Evolutionary conservation across 1,139 yeast species (phyloP), one percentile per base, ranked within the genome.

Genomic region (Yarrowia galli): DNA sequence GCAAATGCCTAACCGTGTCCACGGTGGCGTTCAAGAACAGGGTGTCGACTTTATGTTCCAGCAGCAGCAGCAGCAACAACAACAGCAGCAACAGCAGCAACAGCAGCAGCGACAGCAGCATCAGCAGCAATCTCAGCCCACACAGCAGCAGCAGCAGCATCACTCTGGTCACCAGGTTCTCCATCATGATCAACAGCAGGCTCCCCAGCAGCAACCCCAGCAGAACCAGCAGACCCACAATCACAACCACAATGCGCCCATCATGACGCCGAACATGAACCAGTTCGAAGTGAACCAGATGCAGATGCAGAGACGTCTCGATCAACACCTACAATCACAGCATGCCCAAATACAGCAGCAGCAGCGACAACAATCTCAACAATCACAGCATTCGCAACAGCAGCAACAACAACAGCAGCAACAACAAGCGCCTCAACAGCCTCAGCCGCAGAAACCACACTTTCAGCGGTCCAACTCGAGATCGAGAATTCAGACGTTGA

Each of bases 41-140:
- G 36, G 35, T 25, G 63, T 56, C 28, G 67, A 49, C 15, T 64
- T 42, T n/a, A 64, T 64, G 38, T 68, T 69, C 20, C 69, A 71
- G 25, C 67, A 71, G 36, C 72, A 72, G 38, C 75, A 71, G 32
- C 69, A 66, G 16, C 68, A 28, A 45, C 68, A 32, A 67, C 68
- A 45, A 28, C 42, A 68, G 20, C 45, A 18, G 18, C 56, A 25
- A 1, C 51, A 46, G 20, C 25, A 32, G 3, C 49, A 46, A 6
- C 16, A 64, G 56, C 69, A 68, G 32, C 69, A 67, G 28, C 66
- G 63, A 20, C 69, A 38, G 45, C 68, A 36, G 67, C 68, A 43
- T 20, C 43, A 67, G 1, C 46, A 40, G 38, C 61, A 46, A 20
- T n/a, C 20, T 40, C 43, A 40, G 12, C 43, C 43, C 43, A n/a